Conservation (phyloP, 495 filamentous ascomycete species). For the Durotheca rogersii region DNA sequence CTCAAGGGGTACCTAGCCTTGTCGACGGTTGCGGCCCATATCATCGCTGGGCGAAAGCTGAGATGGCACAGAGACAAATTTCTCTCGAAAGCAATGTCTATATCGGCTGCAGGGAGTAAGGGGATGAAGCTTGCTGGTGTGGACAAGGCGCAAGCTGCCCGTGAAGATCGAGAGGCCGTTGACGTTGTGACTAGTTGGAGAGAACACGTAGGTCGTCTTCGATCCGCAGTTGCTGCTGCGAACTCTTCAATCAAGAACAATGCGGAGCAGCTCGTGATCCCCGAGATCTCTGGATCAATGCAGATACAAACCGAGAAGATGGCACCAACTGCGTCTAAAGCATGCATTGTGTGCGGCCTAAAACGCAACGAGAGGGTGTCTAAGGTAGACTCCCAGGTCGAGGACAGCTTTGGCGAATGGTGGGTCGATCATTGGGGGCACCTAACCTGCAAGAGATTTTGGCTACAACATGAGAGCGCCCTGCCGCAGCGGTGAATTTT, state of each 20-base stretch:
- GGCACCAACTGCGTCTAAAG: conserved; percentile 66
- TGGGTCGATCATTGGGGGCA: conserved; percentile 92
- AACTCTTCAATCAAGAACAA: conserved; percentile 40
- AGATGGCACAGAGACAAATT: conserved; percentile 88
- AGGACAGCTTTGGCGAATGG: conserved; percentile 93
- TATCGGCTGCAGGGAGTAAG: conserved; percentile 67
- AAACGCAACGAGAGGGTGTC: conserved; percentile 79
- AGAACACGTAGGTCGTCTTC: conserved; percentile 61
- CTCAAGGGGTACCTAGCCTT: conserved; percentile 55
- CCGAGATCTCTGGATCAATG: conserved; percentile 65
- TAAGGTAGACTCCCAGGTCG: conserved; percentile 71
- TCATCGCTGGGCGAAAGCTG: conserved; percentile 81
- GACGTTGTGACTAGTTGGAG: conserved; percentile 77
- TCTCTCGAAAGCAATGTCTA: conserved; percentile 85
- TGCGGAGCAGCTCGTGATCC: conserved; percentile 51
- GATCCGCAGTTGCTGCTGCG: conserved; percentile 57
- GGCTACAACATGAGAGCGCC: conserved; percentile 68
- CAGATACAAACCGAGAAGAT: conserved; percentile 62
- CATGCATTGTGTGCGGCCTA: conserved; percentile 87
- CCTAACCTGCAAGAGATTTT: conserved; percentile 77
- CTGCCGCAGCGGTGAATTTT: conserved; percentile 63
- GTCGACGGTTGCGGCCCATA: conserved; percentile 67
- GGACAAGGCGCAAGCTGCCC: conserved; percentile 73
- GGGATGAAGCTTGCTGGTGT: conserved; percentile 90
- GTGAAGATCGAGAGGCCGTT: conserved; percentile 83